Conservation (phyloP, 2,329 filamentous ascomycete genomes). For the Colletotrichum liriopes region DNA sequence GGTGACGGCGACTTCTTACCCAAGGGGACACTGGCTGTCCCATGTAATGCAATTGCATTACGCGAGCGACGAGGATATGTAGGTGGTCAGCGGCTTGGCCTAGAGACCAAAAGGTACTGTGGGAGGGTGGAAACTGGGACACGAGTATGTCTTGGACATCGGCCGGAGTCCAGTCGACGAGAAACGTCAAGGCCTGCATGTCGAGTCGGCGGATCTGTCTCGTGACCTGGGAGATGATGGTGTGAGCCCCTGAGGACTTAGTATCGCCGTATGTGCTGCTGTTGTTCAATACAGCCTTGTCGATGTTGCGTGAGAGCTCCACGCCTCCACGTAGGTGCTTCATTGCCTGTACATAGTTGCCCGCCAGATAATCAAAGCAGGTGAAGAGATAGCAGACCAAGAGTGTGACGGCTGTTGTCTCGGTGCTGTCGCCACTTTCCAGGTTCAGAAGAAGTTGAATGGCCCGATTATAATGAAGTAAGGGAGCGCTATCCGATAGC, state of each 20-base stretch:
- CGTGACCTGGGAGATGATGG: slow-evolving; percentile 50
- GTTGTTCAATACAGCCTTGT: slow-evolving; percentile 37
- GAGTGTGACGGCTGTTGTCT: slow-evolving; percentile 52
- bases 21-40: background rate
- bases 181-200: slow-evolving; percentile 53
- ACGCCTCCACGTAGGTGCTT: slow-evolving; percentile 55
- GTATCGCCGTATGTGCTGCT: slow-evolving; percentile 2
- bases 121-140: background rate
- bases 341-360: slow-evolving; percentile 53
- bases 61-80: background rate
- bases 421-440: slow-evolving; percentile 38
- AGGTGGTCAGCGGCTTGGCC: background rate
- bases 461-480: background rate
- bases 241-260: background rate
- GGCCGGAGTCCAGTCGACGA: slow-evolving; percentile 53
- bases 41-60: background rate
- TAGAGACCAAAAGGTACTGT: background rate
- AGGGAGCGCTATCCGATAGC: background rate
- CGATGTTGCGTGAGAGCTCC: slow-evolving; percentile 49
- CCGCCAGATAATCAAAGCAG: slow-evolving; percentile 55
- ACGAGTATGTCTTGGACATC: slow-evolving; percentile 46
- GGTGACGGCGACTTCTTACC: background rate
- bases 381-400: slow-evolving; percentile 58
- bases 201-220: slow-evolving; percentile 55
- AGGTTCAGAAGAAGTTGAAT: background rate